These are phyloP conservation scores for Abrus precatorius DNA, from an alignment of 306 rosid species.

Conservation along the genomic window DNA sequence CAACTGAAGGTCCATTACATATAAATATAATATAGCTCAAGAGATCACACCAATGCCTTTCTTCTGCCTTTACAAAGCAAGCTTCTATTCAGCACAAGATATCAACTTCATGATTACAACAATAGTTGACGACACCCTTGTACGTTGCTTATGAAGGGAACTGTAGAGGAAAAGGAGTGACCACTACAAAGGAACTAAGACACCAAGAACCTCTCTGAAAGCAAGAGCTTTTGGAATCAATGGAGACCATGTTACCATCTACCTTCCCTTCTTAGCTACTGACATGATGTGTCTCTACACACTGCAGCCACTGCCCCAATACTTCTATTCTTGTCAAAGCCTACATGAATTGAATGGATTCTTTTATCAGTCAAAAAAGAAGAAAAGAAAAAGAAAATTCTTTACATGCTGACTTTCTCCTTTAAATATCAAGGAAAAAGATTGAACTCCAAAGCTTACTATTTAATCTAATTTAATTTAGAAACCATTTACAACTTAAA, in stretches of 20 bases:
- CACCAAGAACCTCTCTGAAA: background rate
- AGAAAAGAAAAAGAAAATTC: background rate
- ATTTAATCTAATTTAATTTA: background rate
- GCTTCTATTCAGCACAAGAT: too few relatives aligned
- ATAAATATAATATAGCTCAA: too few relatives aligned
- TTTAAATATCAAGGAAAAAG: background rate
- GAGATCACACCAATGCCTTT: too few relatives aligned
- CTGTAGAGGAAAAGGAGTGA: background rate
- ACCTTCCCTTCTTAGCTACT: background rate
- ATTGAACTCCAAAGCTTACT: background rate
- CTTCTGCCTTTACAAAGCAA: too few relatives aligned
- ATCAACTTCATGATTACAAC: too few relatives aligned
- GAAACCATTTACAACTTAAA: background rate
- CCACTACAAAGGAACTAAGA: background rate
- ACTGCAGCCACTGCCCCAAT: too few relatives aligned
- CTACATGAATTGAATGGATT: background rate
- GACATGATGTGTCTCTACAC: background rate
- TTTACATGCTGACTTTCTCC: background rate
- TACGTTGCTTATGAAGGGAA: background rate
- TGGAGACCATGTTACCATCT: background rate
- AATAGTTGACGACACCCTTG: too few relatives aligned
- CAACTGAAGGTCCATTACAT: too few relatives aligned
- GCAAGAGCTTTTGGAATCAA: background rate
- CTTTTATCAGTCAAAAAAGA: background rate
- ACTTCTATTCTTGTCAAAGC: too few relatives aligned